Conservation (phyloP, 805 yeast species). For the Kodamaea fukazawae region DNA sequence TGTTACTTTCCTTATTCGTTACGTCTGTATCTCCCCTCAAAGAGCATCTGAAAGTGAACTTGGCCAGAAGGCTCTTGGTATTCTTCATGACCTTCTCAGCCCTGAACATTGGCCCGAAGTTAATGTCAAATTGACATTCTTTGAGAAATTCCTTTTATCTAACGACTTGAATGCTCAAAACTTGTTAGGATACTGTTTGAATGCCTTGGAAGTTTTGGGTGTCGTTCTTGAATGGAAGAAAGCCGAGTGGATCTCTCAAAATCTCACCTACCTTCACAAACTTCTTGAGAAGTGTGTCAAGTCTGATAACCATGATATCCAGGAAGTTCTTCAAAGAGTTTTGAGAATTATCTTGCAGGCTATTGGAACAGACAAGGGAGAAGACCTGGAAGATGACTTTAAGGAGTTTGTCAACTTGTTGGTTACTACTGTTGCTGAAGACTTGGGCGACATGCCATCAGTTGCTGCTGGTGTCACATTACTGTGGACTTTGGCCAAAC, state of each 20-base stretch:
- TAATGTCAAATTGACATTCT: conserved; percentile 78
- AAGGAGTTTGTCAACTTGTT: conserved; percentile 60
- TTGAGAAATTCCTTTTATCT: conserved; percentile 80
- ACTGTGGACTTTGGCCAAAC: conserved; percentile 77
- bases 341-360: conserved; percentile 67
- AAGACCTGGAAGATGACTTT: conserved; percentile 51
- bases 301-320: conserved; percentile 82
- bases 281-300: conserved; percentile 77
- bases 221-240: conserved; percentile 78
- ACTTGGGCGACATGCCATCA: conserved; percentile 68
- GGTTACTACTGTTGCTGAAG: conserved; percentile 72
- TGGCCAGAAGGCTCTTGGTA: conserved; percentile 78
- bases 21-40: conserved; percentile 81
- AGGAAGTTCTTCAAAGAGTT: conserved; percentile 77
- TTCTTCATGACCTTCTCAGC: conserved; percentile 68
- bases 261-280: conserved; percentile 65
- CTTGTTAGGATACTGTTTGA: conserved; percentile 74
- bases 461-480: conserved; percentile 84
- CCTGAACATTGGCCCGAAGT: conserved; percentile 85
- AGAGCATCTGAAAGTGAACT: conserved; percentile 80
- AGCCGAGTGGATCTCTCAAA: conserved; percentile 73
- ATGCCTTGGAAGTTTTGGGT: conserved; percentile 85
- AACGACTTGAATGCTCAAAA: conserved; percentile 71
- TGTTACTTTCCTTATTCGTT: conserved; percentile 81
- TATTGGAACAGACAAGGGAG: conserved; percentile 42